Evolutionary conservation across 1,284 basidiomycete species (phyloP).

Genomic region (Psilocybe mexicana): DNA sequence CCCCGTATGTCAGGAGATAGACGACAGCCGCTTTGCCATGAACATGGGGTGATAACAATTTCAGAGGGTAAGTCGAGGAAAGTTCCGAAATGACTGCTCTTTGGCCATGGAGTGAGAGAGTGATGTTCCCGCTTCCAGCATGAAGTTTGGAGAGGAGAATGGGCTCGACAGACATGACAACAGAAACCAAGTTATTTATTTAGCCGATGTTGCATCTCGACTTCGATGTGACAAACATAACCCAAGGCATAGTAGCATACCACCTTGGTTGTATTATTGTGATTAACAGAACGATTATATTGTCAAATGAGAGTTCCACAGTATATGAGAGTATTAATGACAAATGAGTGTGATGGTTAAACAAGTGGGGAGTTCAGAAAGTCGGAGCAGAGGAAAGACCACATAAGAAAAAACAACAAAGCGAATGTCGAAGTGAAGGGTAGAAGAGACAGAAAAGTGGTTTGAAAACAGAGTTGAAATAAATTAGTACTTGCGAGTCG

Average conservation of each 20-base stretch:
- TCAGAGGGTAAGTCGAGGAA: slow-evolving; percentile 86
- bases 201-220: no score
- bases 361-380: slow-evolving; percentile 12
- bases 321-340: slow-evolving; percentile 16
- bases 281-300: background rate
- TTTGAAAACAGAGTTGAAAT: slow-evolving; percentile 8
- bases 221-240: no score
- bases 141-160: slow-evolving; percentile 33
- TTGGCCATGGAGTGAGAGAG: slow-evolving; percentile 49
- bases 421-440: slow-evolving; percentile 10
- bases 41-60: slow-evolving; percentile 78
- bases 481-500: slow-evolving; percentile 72
- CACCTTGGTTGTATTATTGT: background rate
- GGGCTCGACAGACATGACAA: slow-evolving; percentile 10
- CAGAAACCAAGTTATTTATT: background rate
- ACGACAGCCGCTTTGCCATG: slow-evolving; percentile 61
- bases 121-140: slow-evolving; percentile 57
- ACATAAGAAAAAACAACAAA: slow-evolving; percentile 16
- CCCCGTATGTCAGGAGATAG: slow-evolving; percentile 90
- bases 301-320: slow-evolving; percentile 1
- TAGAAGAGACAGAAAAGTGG: slow-evolving; percentile 8
- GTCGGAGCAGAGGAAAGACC: slow-evolving; percentile 13
- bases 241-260: no score
- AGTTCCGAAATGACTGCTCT: slow-evolving; percentile 73
- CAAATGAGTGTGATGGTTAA: slow-evolving; percentile 25